These are phyloP conservation scores for Lepidium sativum DNA, from an alignment of 345 rosid genomes.

Conservation along the genomic window DNA sequence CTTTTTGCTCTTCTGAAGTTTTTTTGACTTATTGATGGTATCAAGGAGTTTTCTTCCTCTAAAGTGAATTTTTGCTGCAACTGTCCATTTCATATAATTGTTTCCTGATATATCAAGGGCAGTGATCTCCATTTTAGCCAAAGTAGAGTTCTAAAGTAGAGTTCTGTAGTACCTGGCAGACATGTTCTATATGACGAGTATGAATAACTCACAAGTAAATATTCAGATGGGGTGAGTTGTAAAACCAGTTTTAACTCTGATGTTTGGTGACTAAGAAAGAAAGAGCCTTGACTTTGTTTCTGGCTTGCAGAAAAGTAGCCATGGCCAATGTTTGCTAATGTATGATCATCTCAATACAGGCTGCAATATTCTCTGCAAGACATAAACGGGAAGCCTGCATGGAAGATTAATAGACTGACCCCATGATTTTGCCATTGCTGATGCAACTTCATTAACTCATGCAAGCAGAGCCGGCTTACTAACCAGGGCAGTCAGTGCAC, in stretches of 20 bases:
- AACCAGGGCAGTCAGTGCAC: no score
- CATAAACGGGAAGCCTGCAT: constrained; percentile 38
- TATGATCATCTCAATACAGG: constrained; percentile 29
- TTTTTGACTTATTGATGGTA: no score
- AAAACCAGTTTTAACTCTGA: background rate
- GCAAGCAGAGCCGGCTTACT: no score
- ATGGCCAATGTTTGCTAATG: background rate
- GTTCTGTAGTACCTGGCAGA: constrained; percentile 67
- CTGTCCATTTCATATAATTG: no score
- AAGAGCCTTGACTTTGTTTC: background rate
- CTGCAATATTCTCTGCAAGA: constrained; percentile 63
- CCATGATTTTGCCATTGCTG: no score
- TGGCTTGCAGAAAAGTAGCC: constrained; percentile 31
- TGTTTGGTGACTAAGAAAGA: background rate
- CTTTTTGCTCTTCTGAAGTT: no score
- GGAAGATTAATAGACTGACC: constrained; percentile 72
- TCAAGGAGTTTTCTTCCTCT: no score
- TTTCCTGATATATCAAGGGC: no score
- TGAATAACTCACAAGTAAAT: constrained; percentile 55
- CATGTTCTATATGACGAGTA: constrained; percentile 57
- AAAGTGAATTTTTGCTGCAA: no score
- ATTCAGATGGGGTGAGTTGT: constrained; percentile 61
- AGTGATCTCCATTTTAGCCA: no score
- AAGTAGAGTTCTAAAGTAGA: no score
- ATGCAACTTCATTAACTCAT: no score